Evolutionary conservation across 306 rosid genomes (phyloP), one percentile per base, ranked within the genome.

Genomic region (Medicago arabica): DNA sequence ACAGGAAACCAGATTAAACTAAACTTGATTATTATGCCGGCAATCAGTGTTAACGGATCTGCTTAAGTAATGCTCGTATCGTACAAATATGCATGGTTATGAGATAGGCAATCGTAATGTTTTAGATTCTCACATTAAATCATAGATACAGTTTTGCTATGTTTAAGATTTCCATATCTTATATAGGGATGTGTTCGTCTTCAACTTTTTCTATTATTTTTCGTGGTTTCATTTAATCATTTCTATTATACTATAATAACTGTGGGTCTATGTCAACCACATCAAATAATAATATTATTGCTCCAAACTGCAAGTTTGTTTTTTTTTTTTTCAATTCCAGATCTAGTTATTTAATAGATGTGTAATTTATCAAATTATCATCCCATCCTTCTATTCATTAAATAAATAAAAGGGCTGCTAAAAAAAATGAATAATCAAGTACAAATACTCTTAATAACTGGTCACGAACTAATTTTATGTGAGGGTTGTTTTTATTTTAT

Each of bases 121-220:
- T 51, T 73, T 60, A 83, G 84, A 83, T 80, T 80, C 78, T 83
- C 76, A 25, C 71, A 80, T 71, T 60, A 13, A 83, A 75, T 79
- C 72, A 65, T 43, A 13, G 47, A 76, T 72, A 72, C 84, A 76
- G 71, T 80, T 73, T 69, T 13, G 13, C 60, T 46, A 54, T 72
- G 77, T 68, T 80, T 49, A 68, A 60, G 85, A 84, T 84, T 77
- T 76, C 85, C 87, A 80, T 72, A 80, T 80, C 84, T 84, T 21
- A 34, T 67, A 44, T 67, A 44, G 40, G 63, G 79, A 80, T 80
- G 75, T 74, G 80, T 74, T 81, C 49, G 4, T 69, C 50, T 78
- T 49, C 64, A 25, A 28, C 18, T 28, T 31, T 61, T 61, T 23
- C 31, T 6, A 58, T 16, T 68, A 59, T 14, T 31, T 17, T 51